Percentiles rank a stretch among this genome's conserved stretches.
These are phyloP conservation scores for Rutstroemia sp. DNA, from an alignment of 2,329 filamentous ascomycete species.

Conservation along the genomic window DNA sequence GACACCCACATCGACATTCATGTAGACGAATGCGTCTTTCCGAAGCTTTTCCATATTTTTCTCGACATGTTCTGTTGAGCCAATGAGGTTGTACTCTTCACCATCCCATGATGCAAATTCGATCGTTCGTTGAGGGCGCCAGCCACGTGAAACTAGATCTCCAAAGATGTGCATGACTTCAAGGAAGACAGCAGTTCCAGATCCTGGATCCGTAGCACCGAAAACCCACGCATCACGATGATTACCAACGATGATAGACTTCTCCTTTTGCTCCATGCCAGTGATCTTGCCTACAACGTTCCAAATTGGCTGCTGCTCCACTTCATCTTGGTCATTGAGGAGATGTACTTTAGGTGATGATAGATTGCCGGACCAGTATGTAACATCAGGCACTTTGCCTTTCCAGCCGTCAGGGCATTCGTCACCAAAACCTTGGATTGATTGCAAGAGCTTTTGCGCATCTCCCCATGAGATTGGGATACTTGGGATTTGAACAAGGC, in stretches of 20 bases:
- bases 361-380: constrained; percentile 79
- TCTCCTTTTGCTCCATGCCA: constrained; percentile 76
- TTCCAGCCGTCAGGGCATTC: constrained; percentile 63
- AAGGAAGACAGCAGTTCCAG: constrained; percentile 84
- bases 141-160: constrained; percentile 66
- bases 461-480: constrained; percentile 86
- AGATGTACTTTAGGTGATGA: constrained; percentile 73
- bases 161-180: constrained; percentile 84
- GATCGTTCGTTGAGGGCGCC: constrained; percentile 88
- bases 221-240: constrained; percentile 91
- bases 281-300: constrained; percentile 81
- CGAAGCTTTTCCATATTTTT: constrained; percentile 68
- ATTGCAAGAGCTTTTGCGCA: constrained; percentile 70
- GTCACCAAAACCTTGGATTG: constrained; percentile 67
- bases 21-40: constrained; percentile 71
- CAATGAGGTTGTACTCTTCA: constrained; percentile 86
- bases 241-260: constrained; percentile 84
- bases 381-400: constrained; percentile 68
- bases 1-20: constrained; percentile 85
- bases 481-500: constrained; percentile 77
- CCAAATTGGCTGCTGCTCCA: constrained; percentile 76
- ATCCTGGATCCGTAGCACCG: constrained; percentile 77
- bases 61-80: constrained; percentile 93
- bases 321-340: constrained; percentile 81
- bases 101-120: constrained; percentile 97